A percentile compares a stretch with the other conserved stretches of the same genome.
Evolutionary conservation across 1,284 basidiomycete species (phyloP).

Genomic region (Moesziomyces globuligerus): DNA sequence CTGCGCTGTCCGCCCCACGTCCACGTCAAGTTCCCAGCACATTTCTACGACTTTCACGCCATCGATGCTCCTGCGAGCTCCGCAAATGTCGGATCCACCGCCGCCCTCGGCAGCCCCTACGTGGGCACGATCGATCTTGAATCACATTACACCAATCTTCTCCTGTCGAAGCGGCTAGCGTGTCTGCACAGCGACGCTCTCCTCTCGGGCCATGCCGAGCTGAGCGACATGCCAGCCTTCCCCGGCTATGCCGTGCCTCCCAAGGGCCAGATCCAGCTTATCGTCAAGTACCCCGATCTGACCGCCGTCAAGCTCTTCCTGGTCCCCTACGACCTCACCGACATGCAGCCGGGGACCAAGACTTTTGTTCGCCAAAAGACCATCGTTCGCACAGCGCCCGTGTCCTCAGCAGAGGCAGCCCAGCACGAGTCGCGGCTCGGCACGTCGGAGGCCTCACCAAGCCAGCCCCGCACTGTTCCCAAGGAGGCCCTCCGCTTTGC

Average conservation of each 20-base stretch:
- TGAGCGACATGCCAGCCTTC: constrained; percentile 51
- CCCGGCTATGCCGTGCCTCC: constrained; percentile 71
- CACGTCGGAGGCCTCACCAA: constrained; percentile 2
- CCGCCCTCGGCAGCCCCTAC: constrained; percentile 62
- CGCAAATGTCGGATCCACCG: constrained; percentile 14
- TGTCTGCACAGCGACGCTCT: constrained; percentile 2
- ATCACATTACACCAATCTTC: constrained; percentile 51
- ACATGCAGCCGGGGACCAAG: constrained; percentile 63
- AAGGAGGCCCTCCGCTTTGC: constrained; percentile 58
- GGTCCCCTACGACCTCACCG: constrained; percentile 70
- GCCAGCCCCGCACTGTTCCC: constrained; percentile 1
- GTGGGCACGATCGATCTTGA: constrained; percentile 68
- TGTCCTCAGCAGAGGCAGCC: background rate
- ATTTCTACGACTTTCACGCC: constrained; percentile 62
- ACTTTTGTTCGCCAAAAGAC: constrained; percentile 60
- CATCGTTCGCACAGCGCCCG: constrained; percentile 2
- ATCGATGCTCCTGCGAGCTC: constrained; percentile 12
- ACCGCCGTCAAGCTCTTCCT: constrained; percentile 71
- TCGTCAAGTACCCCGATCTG: constrained; percentile 69
- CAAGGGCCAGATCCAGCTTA: constrained; percentile 71
- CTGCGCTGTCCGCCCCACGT: constrained; percentile 66
- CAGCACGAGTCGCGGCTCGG: background rate
- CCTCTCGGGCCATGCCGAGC: background rate
- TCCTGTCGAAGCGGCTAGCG: constrained; percentile 12
- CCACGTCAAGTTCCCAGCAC: constrained; percentile 64